Conservation (phyloP, 345 rosid genomes). For the Toxicodendron radicans region DNA sequence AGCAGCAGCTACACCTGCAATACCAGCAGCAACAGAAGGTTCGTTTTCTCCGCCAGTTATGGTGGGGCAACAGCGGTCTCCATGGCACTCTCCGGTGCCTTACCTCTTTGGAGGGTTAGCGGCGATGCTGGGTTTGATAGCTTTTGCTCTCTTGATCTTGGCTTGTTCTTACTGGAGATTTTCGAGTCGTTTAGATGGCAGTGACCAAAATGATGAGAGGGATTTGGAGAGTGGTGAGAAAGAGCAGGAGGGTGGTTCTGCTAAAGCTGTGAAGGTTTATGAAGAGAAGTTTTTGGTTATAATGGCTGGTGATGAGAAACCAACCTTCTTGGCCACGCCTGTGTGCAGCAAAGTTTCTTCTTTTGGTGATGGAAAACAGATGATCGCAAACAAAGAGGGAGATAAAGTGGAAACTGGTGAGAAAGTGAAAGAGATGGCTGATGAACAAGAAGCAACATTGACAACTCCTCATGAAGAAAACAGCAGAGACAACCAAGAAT, state of each 20-base stretch:
- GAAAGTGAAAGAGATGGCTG: constrained; percentile 39
- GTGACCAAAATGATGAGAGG: constrained; percentile 10
- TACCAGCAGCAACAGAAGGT: neutral
- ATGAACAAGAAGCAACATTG: constrained; percentile 10
- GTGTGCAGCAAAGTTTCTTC: constrained; percentile 36
- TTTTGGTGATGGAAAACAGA: constrained; percentile 34
- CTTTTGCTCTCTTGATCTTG: constrained; percentile 72
- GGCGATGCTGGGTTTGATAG: constrained; percentile 75
- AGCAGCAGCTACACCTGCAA: neutral
- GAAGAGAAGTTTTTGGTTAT: constrained; percentile 72
- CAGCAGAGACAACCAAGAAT: constrained; percentile 20
- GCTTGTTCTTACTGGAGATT: constrained; percentile 73
- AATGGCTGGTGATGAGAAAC: constrained; percentile 72
- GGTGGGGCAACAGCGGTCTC: constrained; percentile 40
- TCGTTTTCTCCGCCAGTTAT: constrained; percentile 24
- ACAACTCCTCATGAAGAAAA: constrained; percentile 8
- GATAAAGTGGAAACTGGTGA: constrained; percentile 30
- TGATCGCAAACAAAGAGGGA: constrained; percentile 25
- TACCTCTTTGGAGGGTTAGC: constrained; percentile 78
- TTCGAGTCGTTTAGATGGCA: constrained; percentile 38
- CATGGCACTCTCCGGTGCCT: constrained; percentile 86
- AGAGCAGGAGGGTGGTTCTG: constrained; percentile 39
- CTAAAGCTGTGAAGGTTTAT: constrained; percentile 31
- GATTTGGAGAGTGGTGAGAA: constrained; percentile 46
- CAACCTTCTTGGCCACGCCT: constrained; percentile 72